Conservation (phyloP, 2,329 filamentous ascomycete species). For the Chaetomium sp. region DNA sequence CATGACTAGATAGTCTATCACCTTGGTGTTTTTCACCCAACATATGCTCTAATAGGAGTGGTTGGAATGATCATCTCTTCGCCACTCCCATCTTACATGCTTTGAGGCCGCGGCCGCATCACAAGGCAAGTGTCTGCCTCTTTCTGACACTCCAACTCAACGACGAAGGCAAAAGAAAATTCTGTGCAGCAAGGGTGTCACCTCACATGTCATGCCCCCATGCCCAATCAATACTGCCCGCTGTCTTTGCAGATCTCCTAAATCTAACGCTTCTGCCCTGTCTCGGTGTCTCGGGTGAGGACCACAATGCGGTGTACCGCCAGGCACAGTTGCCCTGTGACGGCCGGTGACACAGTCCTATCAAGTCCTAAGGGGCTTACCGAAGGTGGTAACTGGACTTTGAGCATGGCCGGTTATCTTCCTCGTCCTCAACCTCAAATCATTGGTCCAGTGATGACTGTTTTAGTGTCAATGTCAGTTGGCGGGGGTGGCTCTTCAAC, state of each 20-base stretch:
- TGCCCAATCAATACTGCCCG: neutral
- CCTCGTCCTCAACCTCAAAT: neutral
- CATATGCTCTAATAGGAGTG: neutral
- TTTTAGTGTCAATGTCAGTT: neutral
- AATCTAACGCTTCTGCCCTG: neutral
- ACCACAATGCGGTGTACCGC: slow-evolving; percentile 9
- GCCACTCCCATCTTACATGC: neutral
- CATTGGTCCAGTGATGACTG: neutral
- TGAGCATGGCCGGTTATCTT: neutral
- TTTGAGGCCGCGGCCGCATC: neutral
- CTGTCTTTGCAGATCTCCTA: neutral
- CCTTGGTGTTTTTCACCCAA: neutral
- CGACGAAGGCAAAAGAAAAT: slow-evolving; percentile 1
- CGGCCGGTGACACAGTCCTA: slow-evolving; percentile 1
- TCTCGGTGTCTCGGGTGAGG: slow-evolving; percentile 8
- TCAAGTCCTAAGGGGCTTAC: neutral
- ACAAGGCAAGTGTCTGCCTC: neutral
- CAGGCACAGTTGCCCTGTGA: neutral
- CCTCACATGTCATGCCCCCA: neutral
- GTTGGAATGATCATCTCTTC: neutral
- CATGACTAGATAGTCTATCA: neutral
- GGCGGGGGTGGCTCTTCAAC: neutral
- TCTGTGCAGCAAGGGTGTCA: slow-evolving; percentile 2
- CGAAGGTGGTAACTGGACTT: neutral
- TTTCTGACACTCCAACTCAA: neutral